Conservation (phyloP, 495 filamentous ascomycete genomes). For the Podospora sp. region DNA sequence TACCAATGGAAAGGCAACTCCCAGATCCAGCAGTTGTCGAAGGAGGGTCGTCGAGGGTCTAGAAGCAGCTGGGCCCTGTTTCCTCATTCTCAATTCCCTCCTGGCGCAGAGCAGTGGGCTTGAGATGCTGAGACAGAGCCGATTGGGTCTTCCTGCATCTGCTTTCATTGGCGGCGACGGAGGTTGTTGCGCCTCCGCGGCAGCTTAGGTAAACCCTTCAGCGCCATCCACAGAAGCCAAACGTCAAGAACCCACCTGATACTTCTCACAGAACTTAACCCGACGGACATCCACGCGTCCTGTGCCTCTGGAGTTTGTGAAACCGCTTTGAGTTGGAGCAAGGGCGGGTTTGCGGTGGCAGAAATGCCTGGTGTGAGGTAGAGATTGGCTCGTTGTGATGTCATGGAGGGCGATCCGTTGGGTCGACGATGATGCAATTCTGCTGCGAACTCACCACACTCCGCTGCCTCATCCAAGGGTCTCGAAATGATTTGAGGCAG, state of each 20-base stretch:
- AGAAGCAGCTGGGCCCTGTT: neutral
- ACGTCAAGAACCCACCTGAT: too few relatives aligned
- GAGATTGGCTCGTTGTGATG: neutral
- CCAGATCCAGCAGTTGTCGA: neutral
- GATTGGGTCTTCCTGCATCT: neutral
- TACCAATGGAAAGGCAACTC: neutral
- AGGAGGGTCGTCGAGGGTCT: neutral
- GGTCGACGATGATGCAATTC: neutral
- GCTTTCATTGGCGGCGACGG: neutral
- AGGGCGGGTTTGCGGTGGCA: neutral
- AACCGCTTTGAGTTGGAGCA: neutral
- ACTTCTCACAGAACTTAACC: too few relatives aligned
- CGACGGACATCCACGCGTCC: too few relatives aligned
- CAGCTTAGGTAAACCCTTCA: neutral
- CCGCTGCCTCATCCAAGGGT: too few relatives aligned
- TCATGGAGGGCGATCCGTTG: neutral
- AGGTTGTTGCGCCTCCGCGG: neutral
- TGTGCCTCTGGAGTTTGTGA: neutral
- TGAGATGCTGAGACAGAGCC: neutral
- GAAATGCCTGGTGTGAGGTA: neutral
- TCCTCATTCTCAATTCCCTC: neutral
- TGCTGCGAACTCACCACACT: too few relatives aligned
- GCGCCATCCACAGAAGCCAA: too few relatives aligned
- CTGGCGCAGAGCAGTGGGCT: neutral
- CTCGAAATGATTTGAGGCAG: too few relatives aligned